Evolutionary conservation across 495 filamentous ascomycete species (phyloP), one percentile per base, ranked within the genome.

Genomic region (Penicillium herquei): DNA sequence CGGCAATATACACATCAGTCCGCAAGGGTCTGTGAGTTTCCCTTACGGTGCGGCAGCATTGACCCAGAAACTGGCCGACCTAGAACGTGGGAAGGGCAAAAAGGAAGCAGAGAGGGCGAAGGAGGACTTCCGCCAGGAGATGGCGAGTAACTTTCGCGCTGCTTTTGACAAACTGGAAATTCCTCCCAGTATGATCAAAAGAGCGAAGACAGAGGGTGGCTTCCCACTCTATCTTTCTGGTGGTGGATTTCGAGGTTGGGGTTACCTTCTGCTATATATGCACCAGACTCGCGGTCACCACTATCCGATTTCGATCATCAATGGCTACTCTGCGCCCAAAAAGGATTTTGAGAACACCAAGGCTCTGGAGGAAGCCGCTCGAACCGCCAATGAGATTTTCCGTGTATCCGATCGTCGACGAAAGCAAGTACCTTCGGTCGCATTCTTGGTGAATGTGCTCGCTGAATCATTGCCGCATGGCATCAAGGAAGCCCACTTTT

Each of bases 201-300:
- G 73, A n/a, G 64, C 71, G 3, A 55, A 68, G 7, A 31, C 59
- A n/a, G 45, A 70, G 14, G 77, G 74, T 0, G 88, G 88, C 5
- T 81, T 91, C 52, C 82, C 86, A 10, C 76, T 97, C 2, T 72
- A 93, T 66, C 82, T 97, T 44, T 95, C 89, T 49, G 92, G 92
- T 8, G 92, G 92, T 11, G 92, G 92, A 0, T 96, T 96, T 67
- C 79, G 92, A 13, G 92, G 92, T 30, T 96, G 94, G 74, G 92
- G 92, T 9, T 93, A 89, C 68, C 79, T 96, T 31, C 74, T 96
- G 13, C 42, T 71, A 5, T 71, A 70, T 43, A 87, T 95, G 80
- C 74, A 73, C 41, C 78, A 81, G 46, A 84, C 90, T 46, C 68
- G 75, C 1, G 79, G 87, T 30, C 73, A 82, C 46, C 87, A 86